phyloP scores from a whole-genome alignment of 805 yeast species.

The Tetrapisispora fleetii region DNA sequence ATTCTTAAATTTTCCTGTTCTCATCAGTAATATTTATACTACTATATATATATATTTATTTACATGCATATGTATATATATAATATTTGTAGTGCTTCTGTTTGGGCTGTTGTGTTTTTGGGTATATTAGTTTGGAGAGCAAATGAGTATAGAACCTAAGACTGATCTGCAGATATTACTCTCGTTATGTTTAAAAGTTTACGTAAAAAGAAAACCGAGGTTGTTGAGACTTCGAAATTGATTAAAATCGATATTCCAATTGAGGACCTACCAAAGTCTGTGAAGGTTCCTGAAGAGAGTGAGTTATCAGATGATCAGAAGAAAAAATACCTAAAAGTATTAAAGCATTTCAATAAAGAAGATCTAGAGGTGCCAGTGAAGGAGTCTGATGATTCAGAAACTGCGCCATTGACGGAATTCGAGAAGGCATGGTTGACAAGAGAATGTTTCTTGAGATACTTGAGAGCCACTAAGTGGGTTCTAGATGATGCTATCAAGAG shows the following conservation, averaged over 20 bases:
- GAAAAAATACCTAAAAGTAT: constrained; percentile 50
- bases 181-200: constrained; percentile 20
- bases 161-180: neutral
- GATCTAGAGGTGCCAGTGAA: constrained; percentile 40
- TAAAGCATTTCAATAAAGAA: constrained; percentile 51
- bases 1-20: too few relatives aligned
- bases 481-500: constrained; percentile 60
- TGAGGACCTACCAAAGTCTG: constrained; percentile 38
- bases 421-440: constrained; percentile 91
- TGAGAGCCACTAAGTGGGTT: constrained; percentile 91
- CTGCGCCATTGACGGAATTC: constrained; percentile 26
- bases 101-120: neutral
- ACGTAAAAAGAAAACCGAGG: constrained; percentile 18
- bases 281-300: constrained; percentile 42
- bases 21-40: too few relatives aligned
- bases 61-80: too few relatives aligned
- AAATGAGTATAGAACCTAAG: too few relatives aligned
- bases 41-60: too few relatives aligned
- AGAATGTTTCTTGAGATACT: constrained; percentile 82
- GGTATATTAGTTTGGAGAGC: neutral
- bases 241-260: constrained; percentile 42
- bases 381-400: constrained; percentile 33
- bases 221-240: constrained; percentile 13
- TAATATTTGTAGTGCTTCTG: too few relatives aligned
- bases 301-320: constrained; percentile 45